phyloP scores from a whole-genome alignment of 1,139 yeast genomes.

The Arxiozyma heterogenica region DNA sequence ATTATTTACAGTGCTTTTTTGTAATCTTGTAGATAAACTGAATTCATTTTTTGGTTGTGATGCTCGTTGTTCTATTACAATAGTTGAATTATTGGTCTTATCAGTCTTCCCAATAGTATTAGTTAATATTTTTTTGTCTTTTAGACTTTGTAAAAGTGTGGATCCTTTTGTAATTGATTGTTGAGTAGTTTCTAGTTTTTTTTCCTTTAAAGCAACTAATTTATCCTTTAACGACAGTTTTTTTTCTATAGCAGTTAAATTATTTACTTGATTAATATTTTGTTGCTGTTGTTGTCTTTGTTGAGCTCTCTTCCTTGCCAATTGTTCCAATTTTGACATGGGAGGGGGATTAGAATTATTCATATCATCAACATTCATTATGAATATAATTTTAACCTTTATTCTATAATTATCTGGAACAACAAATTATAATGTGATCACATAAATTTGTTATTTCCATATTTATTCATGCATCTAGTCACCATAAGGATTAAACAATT shows the following conservation, averaged over 20 bases:
- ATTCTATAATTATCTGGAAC: neutral
- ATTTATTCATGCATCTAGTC: too few species aligned
- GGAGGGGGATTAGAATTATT: neutral
- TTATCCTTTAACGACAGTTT: neutral
- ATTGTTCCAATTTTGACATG: constrained; percentile 19
- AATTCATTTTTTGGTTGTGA: neutral
- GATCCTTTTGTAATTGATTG: neutral
- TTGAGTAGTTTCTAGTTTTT: neutral
- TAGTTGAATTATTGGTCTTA: neutral
- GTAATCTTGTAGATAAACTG: constrained; percentile 3
- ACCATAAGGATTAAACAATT: neutral
- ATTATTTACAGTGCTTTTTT: neutral
- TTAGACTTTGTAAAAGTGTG: constrained; percentile 1
- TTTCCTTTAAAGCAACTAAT: constrained; percentile 1
- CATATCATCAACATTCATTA: neutral
- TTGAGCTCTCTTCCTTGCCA: constrained; percentile 16
- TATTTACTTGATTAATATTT: neutral
- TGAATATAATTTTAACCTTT: neutral
- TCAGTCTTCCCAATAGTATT: neutral
- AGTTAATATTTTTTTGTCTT: neutral
- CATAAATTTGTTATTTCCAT: neutral
- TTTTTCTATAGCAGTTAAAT: neutral
- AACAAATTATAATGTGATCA: neutral
- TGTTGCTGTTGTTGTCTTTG: neutral
- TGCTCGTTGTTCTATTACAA: neutral